Conservation (phyloP, 192 early-diverging fungal genomes). For the Coemansia nantahalensis region DNA sequence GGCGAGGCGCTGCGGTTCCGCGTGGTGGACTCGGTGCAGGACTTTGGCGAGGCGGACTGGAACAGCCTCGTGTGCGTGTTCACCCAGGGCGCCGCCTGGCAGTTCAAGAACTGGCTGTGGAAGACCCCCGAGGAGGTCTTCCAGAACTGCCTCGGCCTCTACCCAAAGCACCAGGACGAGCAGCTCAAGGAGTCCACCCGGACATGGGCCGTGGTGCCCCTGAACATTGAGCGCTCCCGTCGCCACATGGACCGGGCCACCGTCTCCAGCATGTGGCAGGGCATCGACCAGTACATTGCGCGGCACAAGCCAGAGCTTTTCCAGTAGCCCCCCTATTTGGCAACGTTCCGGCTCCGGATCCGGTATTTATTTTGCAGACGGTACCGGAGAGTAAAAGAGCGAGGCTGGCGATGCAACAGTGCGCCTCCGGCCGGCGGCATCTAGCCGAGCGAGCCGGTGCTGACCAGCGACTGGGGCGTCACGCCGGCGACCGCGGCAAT, state of each 20-base stretch:
- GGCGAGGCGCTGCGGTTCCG: conserved; percentile 63
- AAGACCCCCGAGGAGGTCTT: conserved; percentile 82
- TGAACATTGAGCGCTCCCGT: conserved; percentile 48
- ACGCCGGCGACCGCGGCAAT: conserved; percentile 25
- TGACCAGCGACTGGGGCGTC: conserved; percentile 16
- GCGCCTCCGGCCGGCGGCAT: too few relatives aligned
- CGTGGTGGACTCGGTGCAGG: conserved; percentile 76
- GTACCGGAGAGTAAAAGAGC: too few relatives aligned
- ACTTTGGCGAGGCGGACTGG: conserved; percentile 77
- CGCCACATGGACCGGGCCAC: conserved; percentile 50
- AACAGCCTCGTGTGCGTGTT: conserved; percentile 88
- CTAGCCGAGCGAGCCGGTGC: conserved; percentile 11
- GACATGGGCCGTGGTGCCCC: conserved; percentile 24
- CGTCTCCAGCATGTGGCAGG: conserved; percentile 36
- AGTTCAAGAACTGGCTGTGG: conserved; percentile 92
- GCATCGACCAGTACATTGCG: conserved; percentile 40
- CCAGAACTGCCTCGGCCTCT: conserved; percentile 65
- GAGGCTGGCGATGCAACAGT: too few relatives aligned
- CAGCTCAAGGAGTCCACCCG: conserved; percentile 29
- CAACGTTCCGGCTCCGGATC: too few relatives aligned
- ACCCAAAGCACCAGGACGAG: conserved; percentile 50
- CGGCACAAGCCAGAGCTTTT: conserved; percentile 41
- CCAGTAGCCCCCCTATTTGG: too few relatives aligned
- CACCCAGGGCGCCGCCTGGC: conserved; percentile 89
- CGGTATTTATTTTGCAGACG: too few relatives aligned